Evolutionary conservation across 2,329 filamentous ascomycete species (phyloP).

Genomic region (Alternaria infectoria): DNA sequence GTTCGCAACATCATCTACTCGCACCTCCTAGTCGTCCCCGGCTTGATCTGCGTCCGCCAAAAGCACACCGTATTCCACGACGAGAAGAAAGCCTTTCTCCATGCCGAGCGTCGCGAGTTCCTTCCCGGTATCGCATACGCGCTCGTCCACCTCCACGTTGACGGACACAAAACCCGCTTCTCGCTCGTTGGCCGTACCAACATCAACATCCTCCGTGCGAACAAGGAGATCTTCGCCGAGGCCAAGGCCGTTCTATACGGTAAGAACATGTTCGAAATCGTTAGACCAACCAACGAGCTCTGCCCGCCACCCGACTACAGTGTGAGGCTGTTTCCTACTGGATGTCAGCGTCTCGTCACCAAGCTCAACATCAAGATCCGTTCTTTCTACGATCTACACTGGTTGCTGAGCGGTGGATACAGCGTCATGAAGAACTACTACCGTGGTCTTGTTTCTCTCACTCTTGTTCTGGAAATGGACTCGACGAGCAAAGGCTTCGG

Average conservation of each 20-base stretch:
- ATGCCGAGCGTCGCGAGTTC: conserved; percentile 22
- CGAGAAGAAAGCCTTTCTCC: conserved; percentile 20
- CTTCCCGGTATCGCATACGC: conserved; percentile 35
- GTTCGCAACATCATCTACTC: conserved; percentile 30
- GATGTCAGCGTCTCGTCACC: conserved; percentile 23
- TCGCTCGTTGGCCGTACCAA: conserved; percentile 22
- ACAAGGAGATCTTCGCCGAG: conserved; percentile 49
- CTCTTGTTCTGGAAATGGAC: conserved; percentile 32
- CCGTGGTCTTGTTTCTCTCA: conserved; percentile 22
- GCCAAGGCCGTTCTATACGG: conserved; percentile 51
- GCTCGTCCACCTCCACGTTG: conserved; percentile 18
- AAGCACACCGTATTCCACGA: conserved; percentile 28
- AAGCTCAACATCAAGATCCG: conserved; percentile 29
- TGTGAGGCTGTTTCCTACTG: conserved; percentile 26
- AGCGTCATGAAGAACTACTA: conserved; percentile 30
- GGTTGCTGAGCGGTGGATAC: conserved; percentile 27
- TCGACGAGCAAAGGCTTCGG: conserved; percentile 17
- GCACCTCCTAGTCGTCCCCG: conserved; percentile 30
- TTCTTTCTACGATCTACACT: conserved; percentile 28
- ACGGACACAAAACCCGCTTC: conserved; percentile 24
- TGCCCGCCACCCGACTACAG: conserved; percentile 28
- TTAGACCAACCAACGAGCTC: conserved; percentile 27
- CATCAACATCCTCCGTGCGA: conserved; percentile 42
- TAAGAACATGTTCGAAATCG: conserved; percentile 47
- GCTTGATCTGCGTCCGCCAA: conserved; percentile 34